Conservation (phyloP, 2,329 filamentous ascomycete genomes). For the Sporothrix luriei region DNA sequence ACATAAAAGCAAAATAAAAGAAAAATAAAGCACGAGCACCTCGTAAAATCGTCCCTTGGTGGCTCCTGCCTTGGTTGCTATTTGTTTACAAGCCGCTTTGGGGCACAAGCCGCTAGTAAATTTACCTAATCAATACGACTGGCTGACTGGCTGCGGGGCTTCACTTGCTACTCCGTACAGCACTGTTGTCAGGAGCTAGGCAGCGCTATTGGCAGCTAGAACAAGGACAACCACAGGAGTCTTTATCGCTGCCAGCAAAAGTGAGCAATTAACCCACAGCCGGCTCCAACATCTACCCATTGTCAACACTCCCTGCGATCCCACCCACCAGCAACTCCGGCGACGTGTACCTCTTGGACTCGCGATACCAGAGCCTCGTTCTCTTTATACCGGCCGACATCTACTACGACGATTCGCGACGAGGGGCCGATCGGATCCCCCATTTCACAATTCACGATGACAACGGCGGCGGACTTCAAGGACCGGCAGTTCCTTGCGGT, state of each 20-base stretch:
- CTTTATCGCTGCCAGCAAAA: constrained; percentile 3
- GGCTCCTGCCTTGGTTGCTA: not conserved
- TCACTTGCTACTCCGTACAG: not conserved
- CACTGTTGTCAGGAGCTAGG: constrained; percentile 24
- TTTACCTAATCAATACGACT: not conserved
- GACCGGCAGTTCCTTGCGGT: constrained; percentile 96
- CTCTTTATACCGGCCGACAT: not conserved
- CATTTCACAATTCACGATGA: constrained; percentile 10
- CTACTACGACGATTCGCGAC: not conserved
- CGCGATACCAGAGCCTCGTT: not conserved
- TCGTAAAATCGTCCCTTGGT: constrained; percentile 1
- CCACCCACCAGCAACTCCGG: not conserved
- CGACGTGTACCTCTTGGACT: not conserved
- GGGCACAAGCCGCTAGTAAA: not conserved
- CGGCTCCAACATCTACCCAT: constrained; percentile 8
- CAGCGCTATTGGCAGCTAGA: constrained; percentile 15
- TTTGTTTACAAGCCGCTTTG: constrained; percentile 25
- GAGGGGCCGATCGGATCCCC: not conserved
- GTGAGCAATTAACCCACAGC: constrained; percentile 28
- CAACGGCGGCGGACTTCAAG: constrained; percentile 62
- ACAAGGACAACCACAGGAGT: not conserved
- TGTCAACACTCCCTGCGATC: constrained; percentile 3
- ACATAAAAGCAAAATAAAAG: not conserved
- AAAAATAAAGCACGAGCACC: not conserved
- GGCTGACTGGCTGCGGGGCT: constrained; percentile 12